phyloP scores from a whole-genome alignment of 768 basidiomycete genomes.

The Royoungia palumana region DNA sequence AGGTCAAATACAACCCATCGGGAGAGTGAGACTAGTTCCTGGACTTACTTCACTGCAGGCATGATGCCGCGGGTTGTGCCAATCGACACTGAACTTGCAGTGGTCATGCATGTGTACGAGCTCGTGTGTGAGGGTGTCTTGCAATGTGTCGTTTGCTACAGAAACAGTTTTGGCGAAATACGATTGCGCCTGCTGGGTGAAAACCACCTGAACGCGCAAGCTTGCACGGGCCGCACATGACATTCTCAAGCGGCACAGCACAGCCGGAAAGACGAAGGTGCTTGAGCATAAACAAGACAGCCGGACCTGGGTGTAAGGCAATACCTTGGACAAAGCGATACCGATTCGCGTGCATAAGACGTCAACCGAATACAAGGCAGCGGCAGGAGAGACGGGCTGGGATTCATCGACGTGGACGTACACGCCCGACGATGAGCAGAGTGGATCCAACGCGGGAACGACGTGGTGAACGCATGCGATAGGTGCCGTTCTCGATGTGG shows the following conservation, averaged over 20 bases:
- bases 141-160: slow-evolving; percentile 83
- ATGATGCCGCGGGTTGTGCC: slow-evolving; percentile 86
- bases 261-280: slow-evolving; percentile 79
- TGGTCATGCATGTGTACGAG: slow-evolving; percentile 95
- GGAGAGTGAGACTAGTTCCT: not conserved
- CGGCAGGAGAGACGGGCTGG: slow-evolving; percentile 47
- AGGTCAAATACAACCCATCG: not conserved
- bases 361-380: slow-evolving; percentile 10
- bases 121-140: slow-evolving; percentile 91
- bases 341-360: slow-evolving; percentile 8
- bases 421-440: no score
- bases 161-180: slow-evolving; percentile 84
- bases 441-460: no score
- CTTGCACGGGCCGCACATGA: slow-evolving; percentile 86
- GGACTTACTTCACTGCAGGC: slow-evolving; percentile 90
- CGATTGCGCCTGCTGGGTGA: slow-evolving; percentile 72
- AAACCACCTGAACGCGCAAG: slow-evolving; percentile 76
- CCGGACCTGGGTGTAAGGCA: slow-evolving; percentile 55
- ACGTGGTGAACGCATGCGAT: no score
- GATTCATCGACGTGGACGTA: no score
- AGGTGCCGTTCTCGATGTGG: no score
- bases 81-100: slow-evolving; percentile 90
- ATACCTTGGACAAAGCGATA: slow-evolving; percentile 3
- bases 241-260: slow-evolving; percentile 63
- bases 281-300: slow-evolving; percentile 87